Evolutionary conservation across 306 rosid genomes (phyloP).

Genomic region (Citrullus amarus): DNA sequence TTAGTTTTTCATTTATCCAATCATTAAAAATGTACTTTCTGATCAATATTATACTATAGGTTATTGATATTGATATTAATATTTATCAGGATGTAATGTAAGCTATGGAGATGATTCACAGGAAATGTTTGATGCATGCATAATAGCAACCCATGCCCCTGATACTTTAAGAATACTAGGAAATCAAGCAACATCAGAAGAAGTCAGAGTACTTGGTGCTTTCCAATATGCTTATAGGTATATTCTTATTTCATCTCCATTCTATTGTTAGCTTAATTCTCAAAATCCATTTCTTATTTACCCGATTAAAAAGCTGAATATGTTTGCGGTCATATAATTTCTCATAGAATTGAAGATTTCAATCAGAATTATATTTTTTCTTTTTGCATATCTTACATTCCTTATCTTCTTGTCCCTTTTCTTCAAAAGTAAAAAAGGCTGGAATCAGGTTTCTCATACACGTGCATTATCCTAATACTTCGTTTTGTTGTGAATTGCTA

Average conservation of each 20-base stretch:
- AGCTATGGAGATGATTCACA: slow-evolving; percentile 40
- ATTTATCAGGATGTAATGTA: slow-evolving; percentile 47
- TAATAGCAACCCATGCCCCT: slow-evolving; percentile 76
- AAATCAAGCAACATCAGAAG: slow-evolving; percentile 57
- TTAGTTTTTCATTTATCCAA: neutral
- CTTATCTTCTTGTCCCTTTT: neutral
- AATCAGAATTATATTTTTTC: too few relatives aligned
- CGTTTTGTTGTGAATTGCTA: neutral
- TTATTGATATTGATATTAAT: neutral
- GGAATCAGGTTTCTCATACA: neutral
- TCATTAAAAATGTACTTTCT: neutral
- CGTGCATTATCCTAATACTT: neutral
- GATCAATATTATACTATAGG: neutral
- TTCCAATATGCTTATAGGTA: slow-evolving; percentile 84
- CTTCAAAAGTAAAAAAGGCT: neutral
- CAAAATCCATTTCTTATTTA: neutral
- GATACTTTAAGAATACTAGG: slow-evolving; percentile 69
- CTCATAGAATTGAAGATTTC: too few relatives aligned
- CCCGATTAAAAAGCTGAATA: too few relatives aligned
- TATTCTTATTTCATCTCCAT: neutral
- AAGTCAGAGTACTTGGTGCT: slow-evolving; percentile 82
- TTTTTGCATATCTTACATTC: too few relatives aligned
- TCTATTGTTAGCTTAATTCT: neutral
- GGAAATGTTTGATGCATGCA: slow-evolving; percentile 49
- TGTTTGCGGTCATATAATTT: too few relatives aligned